phyloP scores from a whole-genome alignment of 1,139 yeast species.

The Nakaseomyces nivariensis region DNA sequence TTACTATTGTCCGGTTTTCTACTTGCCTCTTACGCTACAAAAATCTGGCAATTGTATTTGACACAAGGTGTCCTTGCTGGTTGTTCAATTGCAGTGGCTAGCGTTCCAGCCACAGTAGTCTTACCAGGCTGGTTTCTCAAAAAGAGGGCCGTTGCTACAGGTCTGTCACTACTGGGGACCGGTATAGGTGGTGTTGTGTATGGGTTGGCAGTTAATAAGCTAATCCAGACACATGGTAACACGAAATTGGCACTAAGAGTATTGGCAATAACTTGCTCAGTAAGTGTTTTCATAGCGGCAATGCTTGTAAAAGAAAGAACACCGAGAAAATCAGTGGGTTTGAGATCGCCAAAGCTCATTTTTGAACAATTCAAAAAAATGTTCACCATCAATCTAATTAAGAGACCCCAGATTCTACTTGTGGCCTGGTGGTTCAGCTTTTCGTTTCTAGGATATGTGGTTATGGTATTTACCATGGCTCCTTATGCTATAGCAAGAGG shows the following conservation, averaged over 20 bases:
- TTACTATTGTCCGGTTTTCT: slow-evolving; percentile 49
- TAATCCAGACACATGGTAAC: slow-evolving; percentile 40
- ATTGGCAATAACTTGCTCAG: slow-evolving; percentile 39
- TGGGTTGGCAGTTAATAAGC: slow-evolving; percentile 32
- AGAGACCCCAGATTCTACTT: slow-evolving; percentile 16
- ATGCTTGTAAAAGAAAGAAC: slow-evolving; percentile 40
- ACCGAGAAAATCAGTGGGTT: slow-evolving; percentile 28
- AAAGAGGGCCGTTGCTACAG: slow-evolving; percentile 48
- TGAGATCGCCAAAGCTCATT: slow-evolving; percentile 13
- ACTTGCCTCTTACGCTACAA: slow-evolving; percentile 53
- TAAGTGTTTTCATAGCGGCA: slow-evolving; percentile 31
- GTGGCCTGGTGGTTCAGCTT: slow-evolving; percentile 49
- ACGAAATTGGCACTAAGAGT: slow-evolving; percentile 62
- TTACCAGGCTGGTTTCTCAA: slow-evolving; percentile 55
- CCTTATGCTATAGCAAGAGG: slow-evolving; percentile 56
- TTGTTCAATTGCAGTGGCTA: slow-evolving; percentile 47
- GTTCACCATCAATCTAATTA: slow-evolving; percentile 10
- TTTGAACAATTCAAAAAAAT: slow-evolving; percentile 7
- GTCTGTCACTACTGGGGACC: slow-evolving; percentile 45
- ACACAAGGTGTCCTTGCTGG: slow-evolving; percentile 65
- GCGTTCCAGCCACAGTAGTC: slow-evolving; percentile 47
- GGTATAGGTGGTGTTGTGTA: slow-evolving; percentile 49
- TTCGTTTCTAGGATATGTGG: slow-evolving; percentile 47
- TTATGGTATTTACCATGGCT: slow-evolving; percentile 51
- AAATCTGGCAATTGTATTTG: slow-evolving; percentile 53